A percentile compares a stretch with the other conserved stretches of the same genome.
These are phyloP conservation scores for Gastrodia elata DNA, from an alignment of 106 monocot genomes.

Conservation along the genomic window DNA sequence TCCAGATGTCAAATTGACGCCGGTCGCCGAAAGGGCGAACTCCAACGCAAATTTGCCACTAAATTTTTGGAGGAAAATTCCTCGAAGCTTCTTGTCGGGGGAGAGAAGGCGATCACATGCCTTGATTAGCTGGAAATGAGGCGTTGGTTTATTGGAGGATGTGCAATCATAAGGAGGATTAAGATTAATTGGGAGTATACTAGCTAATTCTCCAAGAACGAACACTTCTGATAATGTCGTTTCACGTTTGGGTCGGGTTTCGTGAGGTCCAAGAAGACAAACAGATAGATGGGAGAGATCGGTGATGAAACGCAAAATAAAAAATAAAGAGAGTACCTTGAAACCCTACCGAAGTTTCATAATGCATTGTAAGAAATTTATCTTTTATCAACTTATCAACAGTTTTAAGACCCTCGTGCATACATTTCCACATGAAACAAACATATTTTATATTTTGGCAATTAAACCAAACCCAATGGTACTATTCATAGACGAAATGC, in stretches of 20 bases:
- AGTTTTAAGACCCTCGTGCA: no score
- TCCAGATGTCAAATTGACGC: slow-evolving; percentile 45
- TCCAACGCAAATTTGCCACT: slow-evolving; percentile 42
- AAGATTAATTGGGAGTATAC: slow-evolving; percentile 24
- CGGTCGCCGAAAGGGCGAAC: slow-evolving; percentile 43
- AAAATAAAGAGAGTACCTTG: neutral
- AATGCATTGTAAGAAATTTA: no score
- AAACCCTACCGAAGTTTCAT: neutral
- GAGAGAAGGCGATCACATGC: slow-evolving; percentile 26
- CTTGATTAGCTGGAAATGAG: neutral
- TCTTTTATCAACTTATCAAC: no score
- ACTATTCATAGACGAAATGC: no score
- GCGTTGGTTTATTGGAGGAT: slow-evolving; percentile 5
- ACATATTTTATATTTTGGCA: no score
- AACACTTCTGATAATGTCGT: slow-evolving; percentile 21
- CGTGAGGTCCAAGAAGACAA: neutral
- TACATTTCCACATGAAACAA: no score
- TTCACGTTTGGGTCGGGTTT: neutral
- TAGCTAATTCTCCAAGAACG: slow-evolving; percentile 33
- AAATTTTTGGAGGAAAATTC: slow-evolving; percentile 65
- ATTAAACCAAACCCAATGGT: no score
- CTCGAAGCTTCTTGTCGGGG: slow-evolving; percentile 54
- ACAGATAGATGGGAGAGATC: neutral
- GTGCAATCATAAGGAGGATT: no score
- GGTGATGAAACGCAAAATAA: neutral